phyloP scores from a whole-genome alignment of 768 basidiomycete genomes.

The Termitomyces bulborhizus region DNA sequence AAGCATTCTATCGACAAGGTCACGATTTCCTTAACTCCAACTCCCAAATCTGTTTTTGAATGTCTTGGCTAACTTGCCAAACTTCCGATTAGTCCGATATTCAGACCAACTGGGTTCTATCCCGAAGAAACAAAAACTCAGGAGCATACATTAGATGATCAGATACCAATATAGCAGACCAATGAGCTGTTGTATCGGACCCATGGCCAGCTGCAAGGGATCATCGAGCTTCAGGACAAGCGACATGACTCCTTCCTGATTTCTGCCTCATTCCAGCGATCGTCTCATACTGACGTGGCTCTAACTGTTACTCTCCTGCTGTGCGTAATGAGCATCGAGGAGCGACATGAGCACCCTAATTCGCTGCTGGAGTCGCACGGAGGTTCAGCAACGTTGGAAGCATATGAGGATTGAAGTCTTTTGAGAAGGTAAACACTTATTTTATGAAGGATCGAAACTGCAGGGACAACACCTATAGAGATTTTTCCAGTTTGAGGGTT shows the following conservation, averaged over 20 bases:
- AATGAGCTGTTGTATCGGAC: slow-evolving; percentile 46
- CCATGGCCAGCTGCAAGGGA: slow-evolving; percentile 57
- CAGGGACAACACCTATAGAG: slow-evolving; percentile 42
- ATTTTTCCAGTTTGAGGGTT: slow-evolving; percentile 49
- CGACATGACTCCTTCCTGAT: slow-evolving; percentile 68
- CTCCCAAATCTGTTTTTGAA: no score
- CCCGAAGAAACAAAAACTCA: background rate
- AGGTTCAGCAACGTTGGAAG: background rate
- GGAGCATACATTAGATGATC: slow-evolving; percentile 58
- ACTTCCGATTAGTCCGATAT: no score
- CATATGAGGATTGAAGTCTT: slow-evolving; percentile 12
- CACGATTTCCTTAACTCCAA: no score
- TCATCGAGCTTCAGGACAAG: slow-evolving; percentile 67
- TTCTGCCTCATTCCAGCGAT: slow-evolving; percentile 52
- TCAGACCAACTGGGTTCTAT: background rate
- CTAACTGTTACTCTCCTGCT: slow-evolving; percentile 44
- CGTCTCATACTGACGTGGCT: slow-evolving; percentile 63
- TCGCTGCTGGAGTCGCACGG: slow-evolving; percentile 10
- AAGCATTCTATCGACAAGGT: no score
- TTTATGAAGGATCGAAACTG: slow-evolving; percentile 21
- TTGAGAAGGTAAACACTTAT: slow-evolving; percentile 18
- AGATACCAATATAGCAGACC: slow-evolving; percentile 40
- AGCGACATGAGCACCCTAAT: slow-evolving; percentile 38
- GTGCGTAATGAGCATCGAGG: slow-evolving; percentile 46
- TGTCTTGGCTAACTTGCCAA: no score